Conservation (phyloP, 202 grass and related monocot genomes). For the Saccharum hybrid region DNA sequence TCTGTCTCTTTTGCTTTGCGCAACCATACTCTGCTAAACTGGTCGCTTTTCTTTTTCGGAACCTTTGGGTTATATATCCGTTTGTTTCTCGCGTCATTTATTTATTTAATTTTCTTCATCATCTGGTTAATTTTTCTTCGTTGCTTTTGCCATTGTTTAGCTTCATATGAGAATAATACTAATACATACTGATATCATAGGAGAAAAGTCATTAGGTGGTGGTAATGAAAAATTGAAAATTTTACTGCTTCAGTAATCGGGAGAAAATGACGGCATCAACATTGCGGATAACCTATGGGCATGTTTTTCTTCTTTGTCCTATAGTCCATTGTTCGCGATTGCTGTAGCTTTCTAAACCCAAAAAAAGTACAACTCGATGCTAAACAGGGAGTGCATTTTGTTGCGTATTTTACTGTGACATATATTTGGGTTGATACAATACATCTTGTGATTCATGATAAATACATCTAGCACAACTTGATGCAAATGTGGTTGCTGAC, state of each 20-base stretch:
- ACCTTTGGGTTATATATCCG: neutral
- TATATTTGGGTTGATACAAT: neutral
- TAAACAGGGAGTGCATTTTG: neutral
- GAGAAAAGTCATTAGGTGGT: neutral
- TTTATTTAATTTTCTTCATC: neutral
- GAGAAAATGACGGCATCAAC: neutral
- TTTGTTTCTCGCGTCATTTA: neutral
- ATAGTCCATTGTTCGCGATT: neutral
- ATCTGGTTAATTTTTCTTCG: neutral
- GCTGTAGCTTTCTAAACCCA: neutral
- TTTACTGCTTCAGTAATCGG: neutral
- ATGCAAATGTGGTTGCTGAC: no score
- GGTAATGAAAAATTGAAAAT: neutral
- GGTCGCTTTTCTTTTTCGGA: conserved; percentile 11
- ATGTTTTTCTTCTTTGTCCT: neutral
- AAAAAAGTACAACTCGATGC: neutral
- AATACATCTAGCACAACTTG: no score
- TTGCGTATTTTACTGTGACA: neutral
- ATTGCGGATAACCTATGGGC: neutral
- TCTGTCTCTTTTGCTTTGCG: conserved; percentile 46
- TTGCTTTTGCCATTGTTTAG: neutral
- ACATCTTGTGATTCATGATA: no score
- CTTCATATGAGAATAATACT: neutral
- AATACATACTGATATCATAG: neutral
- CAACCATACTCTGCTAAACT: neutral